Base-by-base conservation (phyloP, 805 yeast species). In the Wickerhamomyces tratensis region DNA sequence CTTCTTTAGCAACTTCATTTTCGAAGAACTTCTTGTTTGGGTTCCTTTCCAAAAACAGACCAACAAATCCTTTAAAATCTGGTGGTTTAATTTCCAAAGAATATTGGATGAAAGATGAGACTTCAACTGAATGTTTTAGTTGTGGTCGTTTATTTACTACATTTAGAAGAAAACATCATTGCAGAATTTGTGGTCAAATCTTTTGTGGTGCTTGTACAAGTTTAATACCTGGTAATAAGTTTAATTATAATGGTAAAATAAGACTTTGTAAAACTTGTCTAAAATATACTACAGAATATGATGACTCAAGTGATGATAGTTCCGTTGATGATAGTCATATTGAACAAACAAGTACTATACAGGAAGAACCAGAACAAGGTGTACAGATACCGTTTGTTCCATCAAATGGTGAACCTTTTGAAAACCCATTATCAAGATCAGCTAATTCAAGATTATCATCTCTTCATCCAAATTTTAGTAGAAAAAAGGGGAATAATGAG, bases 61-160 rank as follows among this genome's bases (percentile, higher is more conserved):
- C 56, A 40, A 53, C 51, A 39, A 53, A 46, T 36, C 47, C 44
- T 7, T 43, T 45, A 27, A 48, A 50, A 38, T 41, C 50, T 6
- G 47, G 50, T 11, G 54, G 58, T 2, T 40, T 67, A 0, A 45
- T 68, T 6, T 66, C 72, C 5, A 74, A 76, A 45, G 91, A 87
- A 56, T 91, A 87, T 58, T 91, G 98, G 98, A 82, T 91, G 86
- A 87, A 89, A 53, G 97, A 91, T 64, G 85, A 91, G 36, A 85
- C 87, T 45, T 95, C 95, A 0, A 75, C 81, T 8, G 93, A 87
- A 47, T 91, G 98, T 55, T 77, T 87, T 44, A 72, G 82, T 13
- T 91, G 98, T 60, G 86, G 83, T 43, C 72, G 79, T 42, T 76
- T 77, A 4, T 91, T 91, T 56, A 76, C 84, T 1, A 83, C 97